Percentiles rank a stretch among this genome's conserved stretches.
Conservation (phyloP, 208 protist genomes). For the Leptomonas pyrrhocoris region DNA sequence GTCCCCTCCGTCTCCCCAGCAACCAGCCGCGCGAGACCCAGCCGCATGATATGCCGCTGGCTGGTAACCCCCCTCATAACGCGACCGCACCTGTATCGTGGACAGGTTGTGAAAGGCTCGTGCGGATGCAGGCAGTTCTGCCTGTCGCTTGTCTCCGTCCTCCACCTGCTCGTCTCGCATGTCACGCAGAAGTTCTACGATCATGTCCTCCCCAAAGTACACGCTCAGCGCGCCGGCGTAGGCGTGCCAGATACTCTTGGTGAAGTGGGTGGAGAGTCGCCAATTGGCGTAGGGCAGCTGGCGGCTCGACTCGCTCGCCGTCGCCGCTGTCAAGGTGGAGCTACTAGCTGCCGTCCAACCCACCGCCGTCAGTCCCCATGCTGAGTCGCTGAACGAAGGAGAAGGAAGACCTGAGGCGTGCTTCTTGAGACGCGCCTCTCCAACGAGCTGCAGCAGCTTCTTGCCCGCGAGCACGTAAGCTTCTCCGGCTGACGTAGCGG, state of each 20-base stretch:
- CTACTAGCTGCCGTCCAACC: no score
- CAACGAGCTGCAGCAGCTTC: constrained; percentile 10
- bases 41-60: not conserved
- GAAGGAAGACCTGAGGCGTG: not conserved
- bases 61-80: not conserved
- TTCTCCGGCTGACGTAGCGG: constrained; percentile 8
- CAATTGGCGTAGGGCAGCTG: constrained; percentile 33
- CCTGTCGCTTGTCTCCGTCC: not conserved
- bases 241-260: constrained; percentile 63
- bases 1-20: no score
- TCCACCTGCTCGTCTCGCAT: not conserved
- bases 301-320: no score
- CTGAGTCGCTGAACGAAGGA: not conserved
- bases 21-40: no score
- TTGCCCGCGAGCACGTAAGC: constrained; percentile 19
- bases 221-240: constrained; percentile 48
- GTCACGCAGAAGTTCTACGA: constrained; percentile 24
- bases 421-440: not conserved
- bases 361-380: not conserved
- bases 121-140: not conserved
- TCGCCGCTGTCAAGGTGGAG: no score
- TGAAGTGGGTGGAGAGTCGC: constrained; percentile 49
- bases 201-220: constrained; percentile 30
- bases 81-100: constrained; percentile 18
- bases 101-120: not conserved